phyloP scores from a whole-genome alignment of 2,329 filamentous ascomycete species.

The Kalmusia sp. region DNA sequence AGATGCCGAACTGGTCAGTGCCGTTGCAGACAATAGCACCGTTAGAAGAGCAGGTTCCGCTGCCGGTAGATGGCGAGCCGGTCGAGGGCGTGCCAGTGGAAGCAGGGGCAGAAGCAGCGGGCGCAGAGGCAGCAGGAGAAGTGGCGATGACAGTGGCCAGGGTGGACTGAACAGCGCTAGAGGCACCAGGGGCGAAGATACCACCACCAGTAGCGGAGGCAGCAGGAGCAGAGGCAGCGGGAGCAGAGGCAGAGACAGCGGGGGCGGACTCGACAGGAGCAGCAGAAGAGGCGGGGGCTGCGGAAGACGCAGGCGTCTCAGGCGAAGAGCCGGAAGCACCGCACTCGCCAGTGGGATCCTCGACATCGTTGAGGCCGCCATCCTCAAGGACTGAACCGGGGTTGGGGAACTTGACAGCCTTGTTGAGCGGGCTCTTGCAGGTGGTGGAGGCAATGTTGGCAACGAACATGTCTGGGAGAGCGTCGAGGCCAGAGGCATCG shows the following conservation, averaged over 20 bases:
- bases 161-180: slow-evolving; percentile 34
- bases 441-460: slow-evolving; percentile 68
- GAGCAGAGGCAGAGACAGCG: slow-evolving; percentile 2
- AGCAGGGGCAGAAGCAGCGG: neutral
- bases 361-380: slow-evolving; percentile 25
- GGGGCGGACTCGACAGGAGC: neutral
- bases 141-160: slow-evolving; percentile 36
- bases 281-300: slow-evolving; percentile 4
- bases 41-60: slow-evolving; percentile 35
- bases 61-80: slow-evolving; percentile 21
- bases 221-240: slow-evolving; percentile 11
- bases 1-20: slow-evolving; percentile 50
- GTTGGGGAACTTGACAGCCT: slow-evolving; percentile 69
- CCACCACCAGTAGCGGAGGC: slow-evolving; percentile 32
- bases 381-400: slow-evolving; percentile 66
- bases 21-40: slow-evolving; percentile 52
- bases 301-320: slow-evolving; percentile 5
- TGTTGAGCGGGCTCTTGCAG: slow-evolving; percentile 62
- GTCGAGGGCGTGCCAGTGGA: neutral
- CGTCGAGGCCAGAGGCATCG: slow-evolving; percentile 62
- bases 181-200: slow-evolving; percentile 41
- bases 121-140: slow-evolving; percentile 14
- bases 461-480: slow-evolving; percentile 75
- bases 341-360: slow-evolving; percentile 30
- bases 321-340: slow-evolving; percentile 26